phyloP scores from a whole-genome alignment of 2,329 filamentous ascomycete genomes.

The Cercospora beticola region DNA sequence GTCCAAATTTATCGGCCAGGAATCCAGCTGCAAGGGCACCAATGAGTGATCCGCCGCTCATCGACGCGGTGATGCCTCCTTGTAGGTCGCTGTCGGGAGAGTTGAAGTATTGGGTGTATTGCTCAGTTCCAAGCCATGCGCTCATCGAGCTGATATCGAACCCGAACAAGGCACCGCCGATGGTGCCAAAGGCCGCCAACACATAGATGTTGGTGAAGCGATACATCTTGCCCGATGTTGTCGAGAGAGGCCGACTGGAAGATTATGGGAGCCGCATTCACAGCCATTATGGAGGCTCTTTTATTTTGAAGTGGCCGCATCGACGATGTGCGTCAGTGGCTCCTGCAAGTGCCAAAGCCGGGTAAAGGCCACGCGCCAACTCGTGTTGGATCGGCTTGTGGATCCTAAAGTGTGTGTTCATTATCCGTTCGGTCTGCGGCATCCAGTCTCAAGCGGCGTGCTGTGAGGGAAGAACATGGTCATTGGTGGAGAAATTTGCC shows the following conservation, averaged over 20 bases:
- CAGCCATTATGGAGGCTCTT: conserved; percentile 5
- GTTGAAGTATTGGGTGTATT: conserved; percentile 70
- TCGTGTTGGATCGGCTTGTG: background rate
- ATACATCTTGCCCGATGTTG: conserved; percentile 28
- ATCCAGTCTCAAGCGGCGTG: background rate
- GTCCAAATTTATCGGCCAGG: conserved; percentile 57
- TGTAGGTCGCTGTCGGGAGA: conserved; percentile 58
- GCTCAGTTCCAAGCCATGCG: conserved; percentile 56
- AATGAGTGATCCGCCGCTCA: conserved; percentile 67
- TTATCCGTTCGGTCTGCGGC: background rate
- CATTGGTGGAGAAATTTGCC: background rate
- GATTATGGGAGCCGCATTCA: background rate
- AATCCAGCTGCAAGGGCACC: conserved; percentile 61
- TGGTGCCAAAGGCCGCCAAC: conserved; percentile 56
- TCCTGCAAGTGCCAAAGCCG: background rate
- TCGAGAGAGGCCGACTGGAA: background rate
- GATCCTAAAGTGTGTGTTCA: background rate
- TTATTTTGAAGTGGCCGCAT: conserved; percentile 1
- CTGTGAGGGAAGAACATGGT: background rate
- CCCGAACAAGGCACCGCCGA: conserved; percentile 65
- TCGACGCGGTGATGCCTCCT: conserved; percentile 67
- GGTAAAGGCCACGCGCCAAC: background rate
- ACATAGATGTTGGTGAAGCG: conserved; percentile 52
- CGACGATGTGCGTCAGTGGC: conserved; percentile 2
- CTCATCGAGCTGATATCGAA: conserved; percentile 76